These are phyloP conservation scores for Pugionium cornutum DNA, from an alignment of 345 rosid genomes.

Conservation along the genomic window DNA sequence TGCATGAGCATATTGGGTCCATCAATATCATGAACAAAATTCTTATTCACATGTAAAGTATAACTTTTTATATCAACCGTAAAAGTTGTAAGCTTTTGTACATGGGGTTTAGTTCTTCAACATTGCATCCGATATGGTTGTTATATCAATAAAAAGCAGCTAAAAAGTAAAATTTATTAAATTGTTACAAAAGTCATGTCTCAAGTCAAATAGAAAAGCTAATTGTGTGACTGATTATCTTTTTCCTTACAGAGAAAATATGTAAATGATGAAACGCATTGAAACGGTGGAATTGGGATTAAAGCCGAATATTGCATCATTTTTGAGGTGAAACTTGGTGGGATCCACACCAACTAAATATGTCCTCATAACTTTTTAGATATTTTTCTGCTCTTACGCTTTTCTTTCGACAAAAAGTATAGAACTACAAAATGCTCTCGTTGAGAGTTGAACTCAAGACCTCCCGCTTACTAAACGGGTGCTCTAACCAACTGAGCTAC, in stretches of 20 bases:
- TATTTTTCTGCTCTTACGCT: background rate
- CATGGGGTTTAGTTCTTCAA: constrained; percentile 15
- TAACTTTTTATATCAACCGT: constrained; percentile 5
- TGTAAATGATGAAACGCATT: constrained; percentile 28
- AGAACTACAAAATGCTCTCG: constrained; percentile 47
- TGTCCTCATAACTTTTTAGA: background rate
- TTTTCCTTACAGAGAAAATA: background rate
- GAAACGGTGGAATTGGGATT: constrained; percentile 21
- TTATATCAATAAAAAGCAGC: constrained; percentile 13
- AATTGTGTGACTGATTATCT: background rate
- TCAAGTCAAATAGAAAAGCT: constrained; percentile 9
- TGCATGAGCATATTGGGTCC: constrained; percentile 19
- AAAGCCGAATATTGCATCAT: constrained; percentile 24
- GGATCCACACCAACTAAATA: constrained; percentile 1
- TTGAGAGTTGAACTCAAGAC: constrained; percentile 98
- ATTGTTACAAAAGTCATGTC: constrained; percentile 1
- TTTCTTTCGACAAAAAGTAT: no score
- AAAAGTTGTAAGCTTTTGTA: constrained; percentile 36
- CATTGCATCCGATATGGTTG: constrained; percentile 19
- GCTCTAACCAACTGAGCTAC: constrained; percentile 99
- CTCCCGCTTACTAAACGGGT: constrained; percentile 97
- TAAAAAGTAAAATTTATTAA: constrained; percentile 2
- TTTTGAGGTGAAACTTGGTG: constrained; percentile 2
- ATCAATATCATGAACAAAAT: constrained; percentile 9
- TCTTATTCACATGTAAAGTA: constrained; percentile 31